These are phyloP conservation scores for Eremochloa ophiuroides DNA, from an alignment of 176 grass and related monocot species.

Conservation along the genomic window DNA sequence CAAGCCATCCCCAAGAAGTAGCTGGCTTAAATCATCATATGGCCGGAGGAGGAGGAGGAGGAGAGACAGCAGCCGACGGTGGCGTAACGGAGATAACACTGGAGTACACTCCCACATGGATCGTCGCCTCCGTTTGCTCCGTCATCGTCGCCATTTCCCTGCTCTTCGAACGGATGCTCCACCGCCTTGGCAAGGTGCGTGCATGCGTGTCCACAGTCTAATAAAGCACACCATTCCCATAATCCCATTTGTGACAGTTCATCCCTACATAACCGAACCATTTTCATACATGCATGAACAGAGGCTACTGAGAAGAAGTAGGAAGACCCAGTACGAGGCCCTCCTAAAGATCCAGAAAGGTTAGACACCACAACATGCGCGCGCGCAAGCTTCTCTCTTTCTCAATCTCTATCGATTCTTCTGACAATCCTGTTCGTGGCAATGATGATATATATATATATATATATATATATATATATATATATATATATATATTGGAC, in stretches of 20 bases:
- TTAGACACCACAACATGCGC: background rate
- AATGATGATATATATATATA: background rate
- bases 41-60: constrained; percentile 42
- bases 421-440: background rate
- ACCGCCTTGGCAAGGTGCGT: constrained; percentile 83
- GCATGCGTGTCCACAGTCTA: background rate
- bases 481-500: too few species aligned
- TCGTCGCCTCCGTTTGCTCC: constrained; percentile 67
- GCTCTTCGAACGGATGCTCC: constrained; percentile 71
- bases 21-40: constrained; percentile 20
- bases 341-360: constrained; percentile 84
- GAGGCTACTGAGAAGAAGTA: constrained; percentile 32
- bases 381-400: background rate
- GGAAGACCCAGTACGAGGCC: constrained; percentile 62
- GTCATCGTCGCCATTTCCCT: constrained; percentile 72
- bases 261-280: background rate
- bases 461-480: too few species aligned
- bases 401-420: background rate
- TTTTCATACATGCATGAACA: background rate
- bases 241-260: too few species aligned
- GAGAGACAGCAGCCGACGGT: background rate
- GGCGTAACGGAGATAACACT: constrained; percentile 16
- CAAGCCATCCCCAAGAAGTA: background rate
- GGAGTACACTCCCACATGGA: constrained; percentile 89
- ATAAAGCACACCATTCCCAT: background rate